Evolutionary conservation across 495 filamentous ascomycete species (phyloP), one percentile per base, ranked within the genome.

Genomic region (Penicillium soppii): DNA sequence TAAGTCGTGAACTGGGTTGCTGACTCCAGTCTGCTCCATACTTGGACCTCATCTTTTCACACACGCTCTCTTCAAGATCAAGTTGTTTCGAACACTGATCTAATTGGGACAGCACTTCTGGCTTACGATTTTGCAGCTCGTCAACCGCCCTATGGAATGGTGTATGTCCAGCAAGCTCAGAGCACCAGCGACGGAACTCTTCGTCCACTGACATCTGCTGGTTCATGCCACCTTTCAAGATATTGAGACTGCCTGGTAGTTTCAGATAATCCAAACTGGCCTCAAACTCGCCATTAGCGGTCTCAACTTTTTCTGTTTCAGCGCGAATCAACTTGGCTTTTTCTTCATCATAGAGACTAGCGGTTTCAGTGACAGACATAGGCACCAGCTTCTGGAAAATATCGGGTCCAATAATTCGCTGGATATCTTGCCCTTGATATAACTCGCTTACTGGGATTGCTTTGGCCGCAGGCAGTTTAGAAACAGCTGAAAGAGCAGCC

Each of bases 1-100:
- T 98, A 19, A 98, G 79, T 53, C 90, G 77, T 26, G 86, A 87
- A 62, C 91, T 96, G 19, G 95, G 95, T 59, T 97, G 94, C 65
- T 98, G 94, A 16, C 89, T 96, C 94, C 94, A 98, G 38, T 97
- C 94, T 9, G 75, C 80, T 25, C 94, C 92, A 65, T 97, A 97
- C 68, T 98, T 98, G 2, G 91, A 95, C 43, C 94, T 83, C 94
- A 98, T 98, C 76, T 96, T 97, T 70, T 98, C 94, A 66, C 94
- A 98, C 5, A 97, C 91, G 47, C 88, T 94, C 72, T 97, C 95
- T 67, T 98, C 94, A 82, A 92, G 85, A 58, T 97, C 94, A 8
- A 98, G 65, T 58, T 92, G 88, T 59, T 94, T 95, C 33, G 82
- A 86, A 61, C 88, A 89, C 50, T 79, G 78, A 54, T 95, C 91